Evolutionary conservation across 805 yeast species (phyloP), one percentile per base, ranked within the genome.

Genomic region (Nakazawaea pomicola): DNA sequence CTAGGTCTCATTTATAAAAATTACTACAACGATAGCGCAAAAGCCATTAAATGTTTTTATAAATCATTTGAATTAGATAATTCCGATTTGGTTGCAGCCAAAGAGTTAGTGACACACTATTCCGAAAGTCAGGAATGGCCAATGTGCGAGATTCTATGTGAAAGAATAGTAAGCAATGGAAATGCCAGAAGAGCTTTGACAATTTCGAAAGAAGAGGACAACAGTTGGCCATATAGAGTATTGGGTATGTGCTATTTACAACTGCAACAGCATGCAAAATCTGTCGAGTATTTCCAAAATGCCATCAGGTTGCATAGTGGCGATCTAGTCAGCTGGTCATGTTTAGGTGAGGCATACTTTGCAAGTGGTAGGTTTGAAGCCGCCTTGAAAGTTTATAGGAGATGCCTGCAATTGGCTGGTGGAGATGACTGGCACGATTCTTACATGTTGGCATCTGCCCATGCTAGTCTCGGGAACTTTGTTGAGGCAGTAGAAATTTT

Each of bases 321-420:
- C 40, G 97, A 93, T 59, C 57, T 75, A 1, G 82, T 85, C 48
- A 82, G 95, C 2, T 91, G 98, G 97, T 68, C 84, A 21, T 96
- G 96, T 1, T 65, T 93, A n/a, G 99, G 99, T n/a, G 98, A 93
- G 57, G 91, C 96, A 0, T 93, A 93, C 58, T 67, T 74, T 41
- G 75, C 79, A 19, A 78, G 93, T 58, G 99, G 99, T 2, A 71
- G 96, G 46, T 65, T 82, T 33, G 90, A 86, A 42, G 95, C 98
- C 2, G 87, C 96, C 0, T 68, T 75, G 8, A 89, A 85, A 58
- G 97, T 93, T 1, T 84, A 89, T 51, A 68, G 66, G 23, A 79
- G 78, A 44, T 87, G 90, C 0, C 53, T 77, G 33, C 12, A 31
- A 23, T 25, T 31, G 9, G 12, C 7, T 16, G 32, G 24, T 15